These are phyloP conservation scores for Suillus clintonianus DNA, from an alignment of 768 basidiomycete genomes.

Conservation along the genomic window DNA sequence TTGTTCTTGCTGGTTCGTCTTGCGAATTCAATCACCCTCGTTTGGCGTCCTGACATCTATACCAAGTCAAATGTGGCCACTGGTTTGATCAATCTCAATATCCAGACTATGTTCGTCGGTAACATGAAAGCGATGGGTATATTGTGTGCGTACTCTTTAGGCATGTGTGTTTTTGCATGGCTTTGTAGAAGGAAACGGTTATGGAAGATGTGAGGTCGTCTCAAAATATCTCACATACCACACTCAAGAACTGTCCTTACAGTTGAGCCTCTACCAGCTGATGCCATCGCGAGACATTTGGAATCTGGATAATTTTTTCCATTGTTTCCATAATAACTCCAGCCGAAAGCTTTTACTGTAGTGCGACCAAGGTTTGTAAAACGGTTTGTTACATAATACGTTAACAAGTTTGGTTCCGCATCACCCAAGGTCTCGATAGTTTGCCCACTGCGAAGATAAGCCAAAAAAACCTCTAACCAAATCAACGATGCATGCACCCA, in stretches of 20 bases:
- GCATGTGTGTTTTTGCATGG: conserved; percentile 69
- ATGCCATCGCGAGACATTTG: not conserved
- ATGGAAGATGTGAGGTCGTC: conserved; percentile 24
- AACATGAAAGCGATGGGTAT: conserved; percentile 60
- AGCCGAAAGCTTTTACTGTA: not conserved
- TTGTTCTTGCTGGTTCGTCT: conserved; percentile 79
- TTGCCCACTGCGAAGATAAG: not conserved
- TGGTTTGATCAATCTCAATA: conserved; percentile 77
- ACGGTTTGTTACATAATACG: not conserved
- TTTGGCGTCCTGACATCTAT: not conserved
- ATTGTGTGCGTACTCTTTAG: conserved; percentile 59
- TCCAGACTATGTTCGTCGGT: conserved; percentile 79
- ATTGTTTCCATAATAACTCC: not conserved
- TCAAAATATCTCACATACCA: not conserved
- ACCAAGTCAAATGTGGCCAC: conserved; percentile 84
- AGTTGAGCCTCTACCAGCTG: not conserved
- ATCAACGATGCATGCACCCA: no score
- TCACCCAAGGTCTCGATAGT: not conserved
- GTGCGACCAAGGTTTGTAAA: not conserved
- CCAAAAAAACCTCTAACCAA: not conserved
- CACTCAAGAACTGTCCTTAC: not conserved
- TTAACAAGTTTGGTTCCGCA: no score
- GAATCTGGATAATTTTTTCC: not conserved
- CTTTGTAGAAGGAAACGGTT: conserved; percentile 35
- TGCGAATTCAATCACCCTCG: not conserved